Evolutionary conservation across 2,329 filamentous ascomycete species (phyloP).

Genomic region (Cladophialophora carrionii): DNA sequence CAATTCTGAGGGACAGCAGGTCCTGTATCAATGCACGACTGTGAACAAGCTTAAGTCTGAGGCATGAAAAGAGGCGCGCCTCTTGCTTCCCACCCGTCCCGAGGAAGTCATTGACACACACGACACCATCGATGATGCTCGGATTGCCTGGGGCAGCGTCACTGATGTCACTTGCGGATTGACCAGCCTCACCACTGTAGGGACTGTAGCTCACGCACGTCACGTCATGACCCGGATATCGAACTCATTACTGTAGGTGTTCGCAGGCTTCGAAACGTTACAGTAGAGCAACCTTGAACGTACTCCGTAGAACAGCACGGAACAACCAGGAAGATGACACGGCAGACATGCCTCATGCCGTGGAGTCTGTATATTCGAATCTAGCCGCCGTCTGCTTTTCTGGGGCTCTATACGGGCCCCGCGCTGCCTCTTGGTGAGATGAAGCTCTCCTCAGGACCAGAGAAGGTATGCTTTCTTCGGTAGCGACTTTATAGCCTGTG

Average conservation of each 20-base stretch:
- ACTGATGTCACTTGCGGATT: no score
- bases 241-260: not conserved
- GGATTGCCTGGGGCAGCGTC: not conserved
- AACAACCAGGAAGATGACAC: not conserved
- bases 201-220: no score
- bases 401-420: not conserved
- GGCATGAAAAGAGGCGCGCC: no score
- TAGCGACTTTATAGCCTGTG: not conserved
- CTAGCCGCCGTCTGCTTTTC: constrained; percentile 1
- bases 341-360: not conserved
- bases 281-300: not conserved
- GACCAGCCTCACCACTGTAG: no score
- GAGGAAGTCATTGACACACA: no score
- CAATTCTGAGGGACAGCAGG: no score
- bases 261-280: not conserved
- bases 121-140: no score
- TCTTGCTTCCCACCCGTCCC: no score
- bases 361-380: not conserved
- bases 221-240: not conserved
- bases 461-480: not conserved
- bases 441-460: not conserved
- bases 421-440: not conserved
- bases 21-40: no score
- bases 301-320: not conserved
- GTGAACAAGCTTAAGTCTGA: no score